Evolutionary conservation across 441 rosid species (phyloP), one percentile per base, ranked within the genome.

Genomic region (Bocquillonia castaneifolia): DNA sequence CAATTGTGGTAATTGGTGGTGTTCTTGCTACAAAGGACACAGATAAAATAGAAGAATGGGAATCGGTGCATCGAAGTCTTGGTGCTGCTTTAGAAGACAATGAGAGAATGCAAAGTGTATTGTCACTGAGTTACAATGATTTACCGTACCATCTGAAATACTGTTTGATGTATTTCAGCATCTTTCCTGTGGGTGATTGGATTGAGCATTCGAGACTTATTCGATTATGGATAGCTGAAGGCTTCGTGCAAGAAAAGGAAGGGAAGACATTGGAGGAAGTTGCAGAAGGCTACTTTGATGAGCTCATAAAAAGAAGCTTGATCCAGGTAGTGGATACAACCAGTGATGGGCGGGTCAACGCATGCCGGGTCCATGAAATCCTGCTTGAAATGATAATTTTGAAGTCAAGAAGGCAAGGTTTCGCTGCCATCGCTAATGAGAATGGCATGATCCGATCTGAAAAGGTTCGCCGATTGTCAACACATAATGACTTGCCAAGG

Each of bases 81-180:
- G 20, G 20, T 4, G 20, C 60, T 28, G 37, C 20, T 3, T 17
- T 56, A 5, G 58, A 13, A 54, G 36, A 34, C 23, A 9, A 22
- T 34, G 28, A 26, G 1, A 39, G 25, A 26, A 71, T 3, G 75
- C 73, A 37, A 59, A 69, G 45, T 37, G 58, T 25, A 63, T 60
- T 54, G 60, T 67, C 28, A 44, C 73, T 54, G 68, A 76, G 53
- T 71, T 39, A 59, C 47, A 34, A 59, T 34, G 25, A n/a, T 9
- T 59, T 59, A 28, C 63, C 63, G 34, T 59, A 34, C 26, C 36
- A 34, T 59, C 45, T 59, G 17, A 59, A 59, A 59, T n/a, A 6
- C 12, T 59, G 63, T 36, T n/a, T 59, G 17, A 20, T 59, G 45
- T 59, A 20, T 39, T 34, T 36, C 7, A 34, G 63, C 28, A 9